phyloP scores from a whole-genome alignment of 2,329 filamentous ascomycete genomes.

The Cladosporium phlei region DNA sequence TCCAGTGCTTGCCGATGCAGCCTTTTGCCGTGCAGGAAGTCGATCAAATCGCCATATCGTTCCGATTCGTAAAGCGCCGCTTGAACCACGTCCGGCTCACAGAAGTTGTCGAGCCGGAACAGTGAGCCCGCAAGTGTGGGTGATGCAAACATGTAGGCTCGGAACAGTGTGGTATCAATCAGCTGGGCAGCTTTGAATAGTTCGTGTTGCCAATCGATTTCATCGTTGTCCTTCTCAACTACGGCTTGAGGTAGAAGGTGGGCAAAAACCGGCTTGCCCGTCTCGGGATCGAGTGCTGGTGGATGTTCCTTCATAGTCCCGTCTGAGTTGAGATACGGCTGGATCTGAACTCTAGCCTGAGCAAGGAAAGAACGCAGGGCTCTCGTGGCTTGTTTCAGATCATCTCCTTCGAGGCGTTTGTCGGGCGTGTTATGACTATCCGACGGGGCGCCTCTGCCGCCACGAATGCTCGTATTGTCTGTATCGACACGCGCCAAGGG shows the following conservation, averaged over 20 bases:
- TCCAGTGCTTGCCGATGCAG: conserved; percentile 83
- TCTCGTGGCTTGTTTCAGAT: conserved; percentile 73
- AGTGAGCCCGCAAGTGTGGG: conserved; percentile 81
- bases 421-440: conserved; percentile 42
- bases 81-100: conserved; percentile 91
- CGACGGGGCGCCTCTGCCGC: conserved; percentile 34
- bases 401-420: conserved; percentile 65
- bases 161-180: conserved; percentile 91
- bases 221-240: conserved; percentile 28
- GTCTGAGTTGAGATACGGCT: conserved; percentile 56
- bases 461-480: conserved; percentile 52
- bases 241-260: conserved; percentile 32
- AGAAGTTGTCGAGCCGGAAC: conserved; percentile 95
- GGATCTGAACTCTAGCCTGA: conserved; percentile 66
- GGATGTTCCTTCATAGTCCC: conserved; percentile 56
- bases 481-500: conserved; percentile 54
- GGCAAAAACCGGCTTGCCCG: conserved; percentile 41
- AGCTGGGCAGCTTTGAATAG: conserved; percentile 73
- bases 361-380: conserved; percentile 85
- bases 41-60: conserved; percentile 89
- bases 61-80: conserved; percentile 84
- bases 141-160: conserved; percentile 88
- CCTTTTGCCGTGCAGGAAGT: conserved; percentile 94
- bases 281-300: conserved; percentile 35
- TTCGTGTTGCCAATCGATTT: conserved; percentile 62